These are phyloP conservation scores for Bacidia gigantensis DNA, from an alignment of 495 filamentous ascomycete species.

Conservation along the genomic window DNA sequence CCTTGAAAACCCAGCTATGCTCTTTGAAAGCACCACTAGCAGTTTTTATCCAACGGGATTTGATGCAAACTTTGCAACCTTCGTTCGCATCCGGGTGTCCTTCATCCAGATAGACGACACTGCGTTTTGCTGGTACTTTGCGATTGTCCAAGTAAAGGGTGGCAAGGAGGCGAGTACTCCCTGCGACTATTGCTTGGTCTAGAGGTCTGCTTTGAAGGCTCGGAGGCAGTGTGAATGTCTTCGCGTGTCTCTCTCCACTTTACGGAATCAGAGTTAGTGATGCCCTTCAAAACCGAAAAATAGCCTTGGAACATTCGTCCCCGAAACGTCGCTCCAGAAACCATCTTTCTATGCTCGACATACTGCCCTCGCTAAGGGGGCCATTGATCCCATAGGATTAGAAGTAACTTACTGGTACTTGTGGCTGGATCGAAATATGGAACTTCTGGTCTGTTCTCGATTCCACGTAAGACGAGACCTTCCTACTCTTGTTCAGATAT, in stretches of 20 bases:
- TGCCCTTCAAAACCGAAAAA: neutral
- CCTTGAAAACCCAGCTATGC: constrained; percentile 20
- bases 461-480: constrained; percentile 20
- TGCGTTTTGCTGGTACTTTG: constrained; percentile 13
- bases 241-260: neutral
- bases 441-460: constrained; percentile 19
- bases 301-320: too few relatives aligned
- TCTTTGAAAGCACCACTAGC: constrained; percentile 16
- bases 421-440: constrained; percentile 6
- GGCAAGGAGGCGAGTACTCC: constrained; percentile 18
- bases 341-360: too few relatives aligned
- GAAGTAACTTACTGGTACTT: too few relatives aligned
- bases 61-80: constrained; percentile 12
- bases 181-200: too few relatives aligned
- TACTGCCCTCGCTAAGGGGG: too few relatives aligned
- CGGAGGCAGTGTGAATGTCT: neutral
- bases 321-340: too few relatives aligned
- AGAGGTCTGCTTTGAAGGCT: neutral
- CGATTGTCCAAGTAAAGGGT: constrained; percentile 20
- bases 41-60: constrained; percentile 11
- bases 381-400: too few relatives aligned
- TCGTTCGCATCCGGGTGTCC: constrained; percentile 8
- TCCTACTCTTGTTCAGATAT: neutral
- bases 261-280: neutral
- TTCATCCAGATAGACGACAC: constrained; percentile 19